Evolutionary conservation across 805 yeast species (phyloP).

Genomic region (Cyberlindnera bimundalis): DNA sequence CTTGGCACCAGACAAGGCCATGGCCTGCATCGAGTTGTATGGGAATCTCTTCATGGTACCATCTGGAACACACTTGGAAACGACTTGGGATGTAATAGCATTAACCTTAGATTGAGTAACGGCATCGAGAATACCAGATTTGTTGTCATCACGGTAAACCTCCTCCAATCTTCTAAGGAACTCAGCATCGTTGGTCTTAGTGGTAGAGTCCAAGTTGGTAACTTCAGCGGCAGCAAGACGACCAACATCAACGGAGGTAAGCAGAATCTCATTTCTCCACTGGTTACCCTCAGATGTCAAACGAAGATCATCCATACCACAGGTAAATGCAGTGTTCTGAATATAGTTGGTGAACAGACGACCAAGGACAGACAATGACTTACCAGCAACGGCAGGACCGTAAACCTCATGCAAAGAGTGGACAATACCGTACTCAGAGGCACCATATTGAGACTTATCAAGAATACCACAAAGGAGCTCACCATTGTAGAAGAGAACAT

Average conservation of each 20-base stretch:
- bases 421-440: slow-evolving; percentile 93
- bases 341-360: slow-evolving; percentile 92
- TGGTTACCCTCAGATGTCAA: slow-evolving; percentile 86
- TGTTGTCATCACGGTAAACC: slow-evolving; percentile 88
- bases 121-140: slow-evolving; percentile 92
- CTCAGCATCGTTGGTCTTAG: slow-evolving; percentile 61
- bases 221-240: slow-evolving; percentile 93
- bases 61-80: slow-evolving; percentile 87
- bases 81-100: slow-evolving; percentile 90
- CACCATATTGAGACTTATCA: slow-evolving; percentile 98
- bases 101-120: slow-evolving; percentile 92
- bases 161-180: slow-evolving; percentile 87
- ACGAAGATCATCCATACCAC: slow-evolving; percentile 99
- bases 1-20: slow-evolving; percentile 99
- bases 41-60: slow-evolving; percentile 97
- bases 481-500: slow-evolving; percentile 83
- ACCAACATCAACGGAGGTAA: slow-evolving; percentile 77
- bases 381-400: slow-evolving; percentile 88
- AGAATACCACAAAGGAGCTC: slow-evolving; percentile 87
- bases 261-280: slow-evolving; percentile 82
- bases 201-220: slow-evolving; percentile 63
- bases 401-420: slow-evolving; percentile 96
- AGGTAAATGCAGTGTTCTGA: slow-evolving; percentile 89
- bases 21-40: slow-evolving; percentile 93
- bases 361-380: slow-evolving; percentile 87